Evolutionary conservation across 2,329 filamentous ascomycete species (phyloP).

Genomic region (Phyllachora maydis): DNA sequence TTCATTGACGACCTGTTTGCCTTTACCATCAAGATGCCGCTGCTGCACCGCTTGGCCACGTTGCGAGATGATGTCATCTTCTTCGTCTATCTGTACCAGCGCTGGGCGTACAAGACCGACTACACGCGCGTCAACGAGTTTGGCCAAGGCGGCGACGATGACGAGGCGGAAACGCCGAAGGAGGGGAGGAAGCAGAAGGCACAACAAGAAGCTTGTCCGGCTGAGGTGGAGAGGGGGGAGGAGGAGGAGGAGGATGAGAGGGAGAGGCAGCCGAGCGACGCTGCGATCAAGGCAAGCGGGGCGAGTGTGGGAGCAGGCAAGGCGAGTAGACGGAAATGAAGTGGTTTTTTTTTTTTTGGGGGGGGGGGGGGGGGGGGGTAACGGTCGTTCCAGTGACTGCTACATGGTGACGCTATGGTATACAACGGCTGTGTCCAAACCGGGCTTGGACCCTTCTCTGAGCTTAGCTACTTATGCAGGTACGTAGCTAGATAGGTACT

Average conservation of each 20-base stretch:
- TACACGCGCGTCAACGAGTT: slow-evolving; percentile 92
- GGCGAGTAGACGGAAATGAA: no score
- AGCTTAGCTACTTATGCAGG: no score
- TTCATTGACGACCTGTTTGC: slow-evolving; percentile 98
- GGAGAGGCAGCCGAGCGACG: no score
- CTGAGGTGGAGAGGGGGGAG: not conserved
- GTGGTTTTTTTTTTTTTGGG: no score
- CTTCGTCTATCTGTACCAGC: slow-evolving; percentile 92
- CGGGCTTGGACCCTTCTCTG: no score
- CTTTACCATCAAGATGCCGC: slow-evolving; percentile 98
- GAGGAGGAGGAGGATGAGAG: not conserved
- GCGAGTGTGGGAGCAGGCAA: no score
- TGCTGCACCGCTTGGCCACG: slow-evolving; percentile 78
- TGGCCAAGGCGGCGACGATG: slow-evolving; percentile 91
- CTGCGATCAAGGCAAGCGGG: no score
- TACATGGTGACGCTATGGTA: no score
- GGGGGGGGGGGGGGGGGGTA: no score
- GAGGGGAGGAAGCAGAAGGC: not conserved
- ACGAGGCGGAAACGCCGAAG: slow-evolving; percentile 22
- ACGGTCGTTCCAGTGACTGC: no score
- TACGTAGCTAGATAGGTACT: no score
- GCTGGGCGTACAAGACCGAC: slow-evolving; percentile 81
- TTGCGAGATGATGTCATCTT: slow-evolving; percentile 94
- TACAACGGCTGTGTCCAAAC: no score
- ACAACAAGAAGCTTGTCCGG: not conserved